phyloP scores from a whole-genome alignment of 257 asterid species.

The Jacaranda copaia region DNA sequence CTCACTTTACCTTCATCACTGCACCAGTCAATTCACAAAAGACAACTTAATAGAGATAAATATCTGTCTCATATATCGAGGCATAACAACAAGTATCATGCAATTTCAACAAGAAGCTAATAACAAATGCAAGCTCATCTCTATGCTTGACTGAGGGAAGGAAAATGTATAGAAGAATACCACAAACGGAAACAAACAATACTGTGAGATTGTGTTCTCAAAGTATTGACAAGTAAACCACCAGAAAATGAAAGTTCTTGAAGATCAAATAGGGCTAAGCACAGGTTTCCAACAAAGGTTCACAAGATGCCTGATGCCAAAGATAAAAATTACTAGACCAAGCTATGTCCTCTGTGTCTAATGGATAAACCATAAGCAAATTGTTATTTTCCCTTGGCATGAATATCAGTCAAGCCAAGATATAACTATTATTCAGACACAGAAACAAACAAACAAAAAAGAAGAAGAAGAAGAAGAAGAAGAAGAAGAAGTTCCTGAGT shows the following conservation, averaged over 20 bases:
- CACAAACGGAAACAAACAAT: not conserved
- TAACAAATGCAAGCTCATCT: conserved; percentile 19
- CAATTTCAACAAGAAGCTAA: not conserved
- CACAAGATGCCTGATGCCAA: not conserved
- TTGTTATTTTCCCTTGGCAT: too few relatives aligned
- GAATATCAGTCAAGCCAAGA: not conserved
- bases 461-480: not conserved
- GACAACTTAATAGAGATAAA: too few relatives aligned
- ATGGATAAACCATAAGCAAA: not conserved
- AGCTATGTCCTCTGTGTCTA: not conserved
- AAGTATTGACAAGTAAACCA: not conserved
- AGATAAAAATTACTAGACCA: not conserved
- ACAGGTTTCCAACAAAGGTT: conserved; percentile 20
- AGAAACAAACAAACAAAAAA: conserved; percentile 3
- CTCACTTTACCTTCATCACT: conserved; percentile 97
- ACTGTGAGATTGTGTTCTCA: not conserved
- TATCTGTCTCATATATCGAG: too few relatives aligned
- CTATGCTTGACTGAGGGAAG: not conserved
- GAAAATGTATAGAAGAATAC: not conserved
- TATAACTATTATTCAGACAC: not conserved
- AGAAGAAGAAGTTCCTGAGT: conserved; percentile 1
- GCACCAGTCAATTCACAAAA: conserved; percentile 39
- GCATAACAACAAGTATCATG: not conserved
- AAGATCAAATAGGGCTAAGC: not conserved
- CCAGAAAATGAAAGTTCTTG: not conserved